A percentile compares a stretch with the other conserved stretches of the same genome.
phyloP scores from a whole-genome alignment of 495 filamentous ascomycete genomes.

The Tuber aestivum region DNA sequence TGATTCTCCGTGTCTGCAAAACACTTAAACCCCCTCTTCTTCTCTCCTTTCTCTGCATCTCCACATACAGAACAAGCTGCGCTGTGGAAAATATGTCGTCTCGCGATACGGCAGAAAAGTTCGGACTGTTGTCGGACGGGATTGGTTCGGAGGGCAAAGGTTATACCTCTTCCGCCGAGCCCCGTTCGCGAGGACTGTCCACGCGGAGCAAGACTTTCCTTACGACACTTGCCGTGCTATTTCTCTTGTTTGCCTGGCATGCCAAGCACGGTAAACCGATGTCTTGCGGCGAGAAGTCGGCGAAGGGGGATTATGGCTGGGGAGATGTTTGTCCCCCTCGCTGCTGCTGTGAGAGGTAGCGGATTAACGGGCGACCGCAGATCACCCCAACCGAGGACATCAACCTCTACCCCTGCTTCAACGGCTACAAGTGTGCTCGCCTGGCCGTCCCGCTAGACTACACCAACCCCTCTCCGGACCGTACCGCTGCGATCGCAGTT shows the following conservation, averaged over 20 bases:
- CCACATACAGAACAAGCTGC: neutral
- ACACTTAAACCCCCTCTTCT: neutral
- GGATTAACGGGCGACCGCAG: constrained; percentile 23
- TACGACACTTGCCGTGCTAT: neutral
- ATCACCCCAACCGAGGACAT: constrained; percentile 41
- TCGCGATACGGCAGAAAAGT: neutral
- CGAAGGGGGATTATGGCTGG: constrained; percentile 6
- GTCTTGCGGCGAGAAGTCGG: neutral
- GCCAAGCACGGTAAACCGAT: neutral
- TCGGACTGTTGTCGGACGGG: neutral
- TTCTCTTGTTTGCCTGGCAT: neutral
- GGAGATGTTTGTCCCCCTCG: constrained; percentile 8
- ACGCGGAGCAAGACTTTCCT: neutral
- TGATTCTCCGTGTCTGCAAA: neutral
- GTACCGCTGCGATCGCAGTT: constrained; percentile 47
- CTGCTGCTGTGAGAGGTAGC: constrained; percentile 10
- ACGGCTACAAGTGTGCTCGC: constrained; percentile 46
- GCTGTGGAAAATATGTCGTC: neutral
- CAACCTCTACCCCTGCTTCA: constrained; percentile 44
- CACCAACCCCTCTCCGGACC: constrained; percentile 44
- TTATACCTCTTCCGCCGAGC: neutral
- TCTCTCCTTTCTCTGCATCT: neutral
- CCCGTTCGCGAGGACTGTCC: neutral
- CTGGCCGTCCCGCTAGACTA: constrained; percentile 53
- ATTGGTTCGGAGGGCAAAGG: neutral